Percentiles rank a stretch among this genome's conserved stretches.
phyloP scores from a whole-genome alignment of 2,329 filamentous ascomycete species.

The Colletotrichum salicis region DNA sequence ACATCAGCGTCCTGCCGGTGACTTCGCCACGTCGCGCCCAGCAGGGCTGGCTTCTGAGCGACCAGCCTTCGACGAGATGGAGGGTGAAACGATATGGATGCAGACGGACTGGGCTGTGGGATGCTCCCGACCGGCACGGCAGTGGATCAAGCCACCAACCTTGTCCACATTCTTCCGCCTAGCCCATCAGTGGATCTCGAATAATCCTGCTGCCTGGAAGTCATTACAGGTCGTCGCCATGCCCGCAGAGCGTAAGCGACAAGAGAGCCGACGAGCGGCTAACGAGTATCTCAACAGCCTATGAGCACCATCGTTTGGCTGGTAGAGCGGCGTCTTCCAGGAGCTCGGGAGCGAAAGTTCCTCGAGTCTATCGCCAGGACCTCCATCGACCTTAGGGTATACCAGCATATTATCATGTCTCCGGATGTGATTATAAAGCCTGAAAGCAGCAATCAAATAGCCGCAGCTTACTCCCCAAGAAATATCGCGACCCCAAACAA shows the following conservation, averaged over 20 bases:
- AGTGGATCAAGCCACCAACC: conserved; percentile 25
- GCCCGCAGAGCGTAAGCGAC: not conserved
- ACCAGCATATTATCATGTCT: not conserved
- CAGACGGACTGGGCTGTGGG: not conserved
- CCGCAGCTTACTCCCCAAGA: no score
- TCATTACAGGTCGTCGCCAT: conserved; percentile 1
- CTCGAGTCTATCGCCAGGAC: not conserved
- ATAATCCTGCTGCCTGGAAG: conserved; percentile 32
- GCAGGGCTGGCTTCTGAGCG: conserved; percentile 1
- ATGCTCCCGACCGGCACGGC: conserved; percentile 24
- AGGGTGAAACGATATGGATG: not conserved
- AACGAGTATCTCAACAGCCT: not conserved
- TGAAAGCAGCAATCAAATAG: not conserved
- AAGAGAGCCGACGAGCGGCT: conserved; percentile 5
- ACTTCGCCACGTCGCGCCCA: not conserved
- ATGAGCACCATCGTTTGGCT: not conserved
- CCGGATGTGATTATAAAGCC: not conserved
- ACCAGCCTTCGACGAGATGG: not conserved
- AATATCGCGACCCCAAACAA: not conserved
- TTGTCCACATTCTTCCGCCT: not conserved
- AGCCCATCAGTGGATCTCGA: conserved; percentile 3
- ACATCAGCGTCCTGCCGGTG: not conserved
- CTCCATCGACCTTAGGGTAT: not conserved
- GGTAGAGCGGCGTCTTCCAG: not conserved
- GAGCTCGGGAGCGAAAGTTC: not conserved